Evolutionary conservation across 2,329 filamentous ascomycete genomes (phyloP).

Genomic region (Knoxdaviesia capensis): DNA sequence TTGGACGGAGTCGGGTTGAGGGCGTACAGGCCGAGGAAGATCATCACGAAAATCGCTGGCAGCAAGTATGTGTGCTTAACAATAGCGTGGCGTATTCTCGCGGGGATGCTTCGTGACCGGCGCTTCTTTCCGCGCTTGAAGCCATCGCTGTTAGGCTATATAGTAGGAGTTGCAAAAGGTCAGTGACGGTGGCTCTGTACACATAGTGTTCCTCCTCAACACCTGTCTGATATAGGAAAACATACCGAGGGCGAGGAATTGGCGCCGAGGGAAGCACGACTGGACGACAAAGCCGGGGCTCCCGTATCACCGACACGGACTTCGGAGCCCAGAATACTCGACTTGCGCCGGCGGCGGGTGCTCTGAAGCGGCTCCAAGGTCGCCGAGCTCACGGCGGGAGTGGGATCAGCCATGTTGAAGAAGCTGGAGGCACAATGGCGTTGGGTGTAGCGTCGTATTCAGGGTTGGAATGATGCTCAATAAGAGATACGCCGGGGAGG

Average conservation of each 20-base stretch:
- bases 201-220: not conserved
- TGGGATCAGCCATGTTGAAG: not conserved
- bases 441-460: not conserved
- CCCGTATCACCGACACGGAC: conserved; percentile 34
- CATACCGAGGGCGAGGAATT: conserved; percentile 4
- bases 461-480: not conserved
- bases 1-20: conserved; percentile 62
- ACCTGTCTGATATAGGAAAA: not conserved
- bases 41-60: conserved; percentile 46
- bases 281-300: conserved; percentile 31
- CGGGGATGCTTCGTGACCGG: conserved; percentile 27
- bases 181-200: not conserved
- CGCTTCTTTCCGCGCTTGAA: conserved; percentile 17
- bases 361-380: conserved; percentile 7
- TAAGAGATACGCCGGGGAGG: not conserved
- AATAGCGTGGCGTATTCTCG: conserved; percentile 30
- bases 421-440: not conserved
- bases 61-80: conserved; percentile 40
- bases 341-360: conserved; percentile 31
- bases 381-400: not conserved
- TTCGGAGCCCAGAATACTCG: conserved; percentile 30
- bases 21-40: conserved; percentile 49
- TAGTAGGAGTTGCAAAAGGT: not conserved
- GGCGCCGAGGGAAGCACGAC: conserved; percentile 22
- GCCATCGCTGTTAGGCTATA: conserved; percentile 1